A percentile compares a stretch with the other conserved stretches of the same genome.
These are phyloP conservation scores for Pistacia atlantica DNA, from an alignment of 345 rosid species.

Conservation along the genomic window DNA sequence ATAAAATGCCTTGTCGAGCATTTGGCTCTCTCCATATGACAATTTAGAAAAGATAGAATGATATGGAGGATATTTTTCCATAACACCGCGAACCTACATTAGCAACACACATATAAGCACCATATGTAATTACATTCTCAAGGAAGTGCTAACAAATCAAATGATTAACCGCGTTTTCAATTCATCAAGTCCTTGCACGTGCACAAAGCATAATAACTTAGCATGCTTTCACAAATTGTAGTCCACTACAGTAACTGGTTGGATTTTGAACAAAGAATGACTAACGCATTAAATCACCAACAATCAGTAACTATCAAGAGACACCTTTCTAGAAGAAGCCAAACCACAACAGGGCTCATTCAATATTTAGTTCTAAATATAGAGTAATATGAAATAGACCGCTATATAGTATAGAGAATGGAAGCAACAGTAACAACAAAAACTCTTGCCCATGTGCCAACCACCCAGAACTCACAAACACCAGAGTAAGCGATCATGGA, in stretches of 20 bases:
- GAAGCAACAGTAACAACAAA: background rate
- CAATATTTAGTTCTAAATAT: background rate
- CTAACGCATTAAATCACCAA: background rate
- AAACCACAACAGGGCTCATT: background rate
- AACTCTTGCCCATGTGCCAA: background rate
- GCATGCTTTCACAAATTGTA: background rate
- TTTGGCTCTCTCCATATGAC: slow-evolving; percentile 96
- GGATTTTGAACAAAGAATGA: background rate
- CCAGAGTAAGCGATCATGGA: background rate
- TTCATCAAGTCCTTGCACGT: background rate
- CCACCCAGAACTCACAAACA: background rate
- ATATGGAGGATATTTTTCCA: slow-evolving; percentile 96
- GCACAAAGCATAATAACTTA: background rate
- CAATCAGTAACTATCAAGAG: background rate
- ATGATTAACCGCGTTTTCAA: background rate
- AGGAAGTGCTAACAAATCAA: background rate
- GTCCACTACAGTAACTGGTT: background rate
- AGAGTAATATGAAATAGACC: background rate
- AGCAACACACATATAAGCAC: slow-evolving; percentile 13
- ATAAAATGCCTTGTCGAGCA: slow-evolving; percentile 97
- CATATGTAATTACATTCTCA: background rate
- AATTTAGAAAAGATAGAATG: slow-evolving; percentile 84
- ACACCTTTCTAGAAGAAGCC: background rate
- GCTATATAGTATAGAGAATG: background rate
- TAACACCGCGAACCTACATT: slow-evolving; percentile 79